These are phyloP conservation scores for Macrophomina pseudophaseolina DNA, from an alignment of 2,329 filamentous ascomycete genomes.

Conservation along the genomic window DNA sequence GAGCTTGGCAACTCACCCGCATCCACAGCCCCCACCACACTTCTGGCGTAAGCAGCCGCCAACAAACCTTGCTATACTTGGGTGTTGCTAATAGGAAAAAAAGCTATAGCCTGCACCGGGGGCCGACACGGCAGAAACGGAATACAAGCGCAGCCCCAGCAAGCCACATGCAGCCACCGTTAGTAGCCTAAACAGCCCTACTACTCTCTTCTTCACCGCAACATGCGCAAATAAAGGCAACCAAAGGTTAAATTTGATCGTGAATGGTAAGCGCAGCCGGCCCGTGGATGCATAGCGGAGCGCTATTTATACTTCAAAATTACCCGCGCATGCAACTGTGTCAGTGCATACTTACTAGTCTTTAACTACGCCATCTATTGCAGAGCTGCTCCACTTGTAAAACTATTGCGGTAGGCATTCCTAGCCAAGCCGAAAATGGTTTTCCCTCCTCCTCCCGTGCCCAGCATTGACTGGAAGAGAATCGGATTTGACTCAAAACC, in stretches of 20 bases:
- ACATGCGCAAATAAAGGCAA: background rate
- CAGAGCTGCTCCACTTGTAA: background rate
- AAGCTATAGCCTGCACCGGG: background rate
- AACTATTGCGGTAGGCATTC: background rate
- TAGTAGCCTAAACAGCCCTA: background rate
- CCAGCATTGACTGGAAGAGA: conserved; percentile 30
- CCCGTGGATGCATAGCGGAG: background rate
- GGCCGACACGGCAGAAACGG: background rate
- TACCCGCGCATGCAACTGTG: conserved; percentile 1
- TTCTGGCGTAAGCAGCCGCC: background rate
- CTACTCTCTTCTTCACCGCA: background rate
- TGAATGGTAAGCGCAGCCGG: background rate
- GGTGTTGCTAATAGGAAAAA: too few species aligned
- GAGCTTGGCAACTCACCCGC: background rate
- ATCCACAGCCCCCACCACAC: background rate
- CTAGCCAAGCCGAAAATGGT: conserved; percentile 23
- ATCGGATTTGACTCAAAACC: conserved; percentile 28
- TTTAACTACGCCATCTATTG: background rate
- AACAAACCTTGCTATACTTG: background rate
- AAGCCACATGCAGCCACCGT: background rate
- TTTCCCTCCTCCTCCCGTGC: conserved; percentile 29
- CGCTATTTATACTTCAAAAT: background rate
- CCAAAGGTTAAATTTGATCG: conserved; percentile 6
- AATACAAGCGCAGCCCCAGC: background rate
- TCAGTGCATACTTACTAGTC: conserved; percentile 4